phyloP scores from a whole-genome alignment of 2,329 filamentous ascomycete species.

The Penicillium sp. region DNA sequence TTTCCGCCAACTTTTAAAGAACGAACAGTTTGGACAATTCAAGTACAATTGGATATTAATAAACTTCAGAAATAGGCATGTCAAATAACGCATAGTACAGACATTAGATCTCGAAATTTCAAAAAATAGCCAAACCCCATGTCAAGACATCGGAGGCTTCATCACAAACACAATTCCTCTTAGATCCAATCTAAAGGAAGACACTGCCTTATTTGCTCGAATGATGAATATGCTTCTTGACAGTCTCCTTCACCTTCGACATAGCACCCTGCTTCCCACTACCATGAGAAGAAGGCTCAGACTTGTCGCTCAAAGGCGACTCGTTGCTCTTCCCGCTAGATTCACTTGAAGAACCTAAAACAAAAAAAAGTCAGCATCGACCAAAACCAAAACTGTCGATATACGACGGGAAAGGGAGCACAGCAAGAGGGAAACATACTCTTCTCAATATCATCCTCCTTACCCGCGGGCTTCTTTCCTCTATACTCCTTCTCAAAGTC shows the following conservation, averaged over 20 bases:
- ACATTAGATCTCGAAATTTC: not conserved
- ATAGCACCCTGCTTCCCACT: constrained; percentile 19
- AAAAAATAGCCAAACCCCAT: not conserved
- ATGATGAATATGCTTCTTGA: constrained; percentile 21
- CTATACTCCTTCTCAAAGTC: constrained; percentile 33
- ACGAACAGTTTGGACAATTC: not conserved
- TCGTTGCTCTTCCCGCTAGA: constrained; percentile 4
- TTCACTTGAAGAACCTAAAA: not conserved
- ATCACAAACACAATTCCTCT: not conserved
- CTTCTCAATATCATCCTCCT: not conserved
- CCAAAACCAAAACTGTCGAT: not conserved
- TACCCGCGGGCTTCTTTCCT: constrained; percentile 13
- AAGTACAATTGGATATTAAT: constrained; percentile 8
- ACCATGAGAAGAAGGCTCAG: not conserved
- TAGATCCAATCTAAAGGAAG: not conserved
- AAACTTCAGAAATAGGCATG: not conserved
- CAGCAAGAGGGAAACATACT: not conserved
- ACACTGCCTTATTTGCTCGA: constrained; percentile 2
- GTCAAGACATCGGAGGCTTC: not conserved
- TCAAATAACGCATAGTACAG: not conserved
- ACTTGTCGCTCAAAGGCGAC: not conserved
- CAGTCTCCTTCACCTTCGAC: constrained; percentile 24
- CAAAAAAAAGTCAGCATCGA: not conserved
- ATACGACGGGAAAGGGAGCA: too few species aligned
- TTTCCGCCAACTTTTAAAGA: not conserved